Conservation (phyloP, 192 early-diverging fungal genomes). For the Cetraspora pellucida region DNA sequence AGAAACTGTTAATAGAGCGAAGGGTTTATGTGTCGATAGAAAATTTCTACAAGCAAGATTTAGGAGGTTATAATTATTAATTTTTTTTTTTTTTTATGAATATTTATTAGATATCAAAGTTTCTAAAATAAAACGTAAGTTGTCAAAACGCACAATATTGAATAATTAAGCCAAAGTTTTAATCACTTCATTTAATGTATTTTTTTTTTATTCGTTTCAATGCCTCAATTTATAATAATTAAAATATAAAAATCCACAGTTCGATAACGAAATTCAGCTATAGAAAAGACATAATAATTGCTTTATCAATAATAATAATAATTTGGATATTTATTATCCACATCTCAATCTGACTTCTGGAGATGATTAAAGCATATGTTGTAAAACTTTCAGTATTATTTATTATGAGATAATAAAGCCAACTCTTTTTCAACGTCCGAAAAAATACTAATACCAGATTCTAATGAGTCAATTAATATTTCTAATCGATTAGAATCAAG, state of each 20-base stretch:
- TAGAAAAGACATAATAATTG: too few relatives aligned
- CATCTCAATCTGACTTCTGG: too few relatives aligned
- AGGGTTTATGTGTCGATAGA: conserved; percentile 67
- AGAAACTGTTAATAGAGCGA: conserved; percentile 70
- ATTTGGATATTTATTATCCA: too few relatives aligned
- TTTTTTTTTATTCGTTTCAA: too few relatives aligned
- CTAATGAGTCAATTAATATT: conserved; percentile 47
- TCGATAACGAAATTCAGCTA: too few relatives aligned
- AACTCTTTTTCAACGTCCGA: conserved; percentile 43
- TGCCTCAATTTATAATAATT: too few relatives aligned
- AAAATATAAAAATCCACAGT: too few relatives aligned
- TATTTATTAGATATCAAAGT: background rate
- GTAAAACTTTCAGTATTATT: background rate
- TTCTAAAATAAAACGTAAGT: background rate
- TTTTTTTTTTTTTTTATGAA: background rate
- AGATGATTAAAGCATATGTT: background rate
- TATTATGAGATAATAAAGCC: conserved; percentile 2
- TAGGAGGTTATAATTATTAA: conserved; percentile 46
- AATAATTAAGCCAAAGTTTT: too few relatives aligned
- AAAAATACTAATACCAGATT: conserved; percentile 45
- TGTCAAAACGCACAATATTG: too few relatives aligned
- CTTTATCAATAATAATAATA: too few relatives aligned
- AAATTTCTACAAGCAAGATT: conserved; percentile 80
- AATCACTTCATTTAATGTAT: too few relatives aligned
- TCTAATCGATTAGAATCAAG: conserved; percentile 37